phyloP scores from a whole-genome alignment of 331 rosid genomes.

The Quercus phellos region DNA sequence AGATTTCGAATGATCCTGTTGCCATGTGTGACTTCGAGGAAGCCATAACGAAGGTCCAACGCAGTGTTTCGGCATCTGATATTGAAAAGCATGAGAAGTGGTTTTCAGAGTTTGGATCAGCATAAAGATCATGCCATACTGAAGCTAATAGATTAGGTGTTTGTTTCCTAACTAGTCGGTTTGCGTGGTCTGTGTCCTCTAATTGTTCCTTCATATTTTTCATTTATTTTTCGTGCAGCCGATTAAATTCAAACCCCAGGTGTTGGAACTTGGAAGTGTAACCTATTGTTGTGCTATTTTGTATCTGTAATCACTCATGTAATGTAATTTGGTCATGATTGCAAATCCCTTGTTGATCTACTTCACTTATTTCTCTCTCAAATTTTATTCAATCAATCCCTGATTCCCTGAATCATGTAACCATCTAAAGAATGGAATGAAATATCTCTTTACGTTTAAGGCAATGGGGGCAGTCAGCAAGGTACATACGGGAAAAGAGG shows the following conservation, averaged over 20 bases:
- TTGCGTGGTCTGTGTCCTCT: constrained; percentile 16
- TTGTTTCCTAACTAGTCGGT: neutral
- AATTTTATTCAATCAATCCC: neutral
- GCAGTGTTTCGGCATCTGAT: constrained; percentile 89
- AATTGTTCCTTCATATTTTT: constrained; percentile 3
- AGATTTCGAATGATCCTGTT: constrained; percentile 90
- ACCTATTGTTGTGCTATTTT: constrained; percentile 11
- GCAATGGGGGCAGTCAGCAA: too few species aligned
- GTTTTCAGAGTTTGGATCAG: constrained; percentile 59
- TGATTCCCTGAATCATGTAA: neutral
- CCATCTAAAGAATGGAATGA: neutral
- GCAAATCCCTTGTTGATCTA: neutral
- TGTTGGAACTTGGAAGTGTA: constrained; percentile 20
- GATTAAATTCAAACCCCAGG: constrained; percentile 2
- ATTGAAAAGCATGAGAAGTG: constrained; percentile 79
- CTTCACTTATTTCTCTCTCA: neutral
- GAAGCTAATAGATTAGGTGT: neutral
- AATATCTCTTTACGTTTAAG: too few species aligned
- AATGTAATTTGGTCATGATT: constrained; percentile 8
- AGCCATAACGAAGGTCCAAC: constrained; percentile 86
- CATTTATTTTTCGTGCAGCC: neutral
- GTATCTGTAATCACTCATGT: constrained; percentile 7
- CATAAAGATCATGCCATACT: constrained; percentile 15
- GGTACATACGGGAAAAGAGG: too few species aligned
- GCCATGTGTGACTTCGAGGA: constrained; percentile 99